Percentiles rank a stretch among this genome's conserved stretches.
phyloP scores from a whole-genome alignment of 352 stramenopile genomes.

The Lagenidium giganteum region DNA sequence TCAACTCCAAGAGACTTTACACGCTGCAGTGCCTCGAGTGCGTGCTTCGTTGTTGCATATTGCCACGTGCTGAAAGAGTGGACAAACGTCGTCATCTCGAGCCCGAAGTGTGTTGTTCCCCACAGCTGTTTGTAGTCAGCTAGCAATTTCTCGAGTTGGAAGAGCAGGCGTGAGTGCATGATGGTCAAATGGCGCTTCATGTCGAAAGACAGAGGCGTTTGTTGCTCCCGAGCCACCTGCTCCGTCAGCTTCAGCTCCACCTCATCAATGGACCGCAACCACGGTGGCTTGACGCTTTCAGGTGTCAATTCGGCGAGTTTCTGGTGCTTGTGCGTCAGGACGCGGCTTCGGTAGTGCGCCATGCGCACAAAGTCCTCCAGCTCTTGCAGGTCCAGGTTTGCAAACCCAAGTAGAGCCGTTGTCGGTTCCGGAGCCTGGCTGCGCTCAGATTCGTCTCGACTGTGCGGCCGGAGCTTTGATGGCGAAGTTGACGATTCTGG shows the following conservation, averaged over 20 bases:
- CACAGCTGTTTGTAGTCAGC: slow-evolving; percentile 29
- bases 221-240: slow-evolving; percentile 7
- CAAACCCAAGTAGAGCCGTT: slow-evolving; percentile 22
- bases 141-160: slow-evolving; percentile 32
- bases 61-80: slow-evolving; percentile 31
- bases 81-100: slow-evolving; percentile 19
- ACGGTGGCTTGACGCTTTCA: slow-evolving; percentile 29
- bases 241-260: slow-evolving; percentile 21
- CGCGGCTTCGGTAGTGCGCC: slow-evolving; percentile 51
- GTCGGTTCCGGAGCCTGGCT: no score
- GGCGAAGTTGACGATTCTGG: no score
- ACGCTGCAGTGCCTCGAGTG: slow-evolving; percentile 19
- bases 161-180: slow-evolving; percentile 46
- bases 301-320: slow-evolving; percentile 14
- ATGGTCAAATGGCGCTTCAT: slow-evolving; percentile 31
- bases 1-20: slow-evolving; percentile 20
- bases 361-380: slow-evolving; percentile 49
- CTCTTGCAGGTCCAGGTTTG: slow-evolving; percentile 38
- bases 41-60: slow-evolving; percentile 22
- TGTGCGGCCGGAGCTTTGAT: no score
- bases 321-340: slow-evolving; percentile 30
- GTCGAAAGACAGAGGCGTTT: slow-evolving; percentile 16
- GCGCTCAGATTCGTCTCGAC: no score
- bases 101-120: slow-evolving; percentile 37
- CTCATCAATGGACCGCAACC: slow-evolving; percentile 35